Conservation (phyloP, 208 protist genomes). For the Wallacemonas sp. region DNA sequence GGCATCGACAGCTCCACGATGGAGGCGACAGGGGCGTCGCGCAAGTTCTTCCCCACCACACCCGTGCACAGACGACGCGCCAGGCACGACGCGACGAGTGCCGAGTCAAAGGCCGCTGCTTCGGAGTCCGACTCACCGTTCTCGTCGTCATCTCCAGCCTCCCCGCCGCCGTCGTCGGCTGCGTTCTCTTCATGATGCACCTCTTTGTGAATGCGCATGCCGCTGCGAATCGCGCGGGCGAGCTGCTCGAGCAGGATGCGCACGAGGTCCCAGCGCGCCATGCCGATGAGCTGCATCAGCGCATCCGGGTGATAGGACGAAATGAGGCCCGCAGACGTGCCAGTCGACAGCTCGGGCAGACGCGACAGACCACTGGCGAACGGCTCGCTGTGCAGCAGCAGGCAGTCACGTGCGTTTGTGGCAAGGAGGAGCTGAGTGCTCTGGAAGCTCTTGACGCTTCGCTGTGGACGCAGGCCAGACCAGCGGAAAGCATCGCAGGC, state of each 20-base stretch:
- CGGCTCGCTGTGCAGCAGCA: conserved; percentile 2
- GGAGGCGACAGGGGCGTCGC: background rate
- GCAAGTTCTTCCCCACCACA: background rate
- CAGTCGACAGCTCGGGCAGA: background rate
- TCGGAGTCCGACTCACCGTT: background rate
- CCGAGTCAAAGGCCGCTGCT: background rate
- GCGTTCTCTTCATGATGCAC: too few species aligned
- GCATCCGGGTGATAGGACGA: conserved; percentile 63
- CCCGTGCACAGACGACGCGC: conserved; percentile 2
- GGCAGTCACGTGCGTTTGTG: background rate
- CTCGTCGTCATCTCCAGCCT: background rate
- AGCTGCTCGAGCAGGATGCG: conserved; percentile 33
- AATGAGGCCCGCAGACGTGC: conserved; percentile 8
- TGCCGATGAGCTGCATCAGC: conserved; percentile 72
- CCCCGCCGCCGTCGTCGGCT: background rate
- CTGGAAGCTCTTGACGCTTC: conserved; percentile 13
- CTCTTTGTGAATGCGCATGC: too few species aligned
- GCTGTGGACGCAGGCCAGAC: conserved; percentile 8
- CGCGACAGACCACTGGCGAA: background rate
- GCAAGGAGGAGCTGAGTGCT: conserved; percentile 3
- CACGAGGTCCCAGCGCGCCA: conserved; percentile 55
- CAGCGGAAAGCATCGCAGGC: conserved; percentile 18
- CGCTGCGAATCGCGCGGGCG: conserved; percentile 22
- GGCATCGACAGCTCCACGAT: background rate
- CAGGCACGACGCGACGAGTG: background rate